Evolutionary conservation across 1,284 basidiomycete species (phyloP), one percentile per base, ranked within the genome.

Genomic region (Rhodotorula sp.): DNA sequence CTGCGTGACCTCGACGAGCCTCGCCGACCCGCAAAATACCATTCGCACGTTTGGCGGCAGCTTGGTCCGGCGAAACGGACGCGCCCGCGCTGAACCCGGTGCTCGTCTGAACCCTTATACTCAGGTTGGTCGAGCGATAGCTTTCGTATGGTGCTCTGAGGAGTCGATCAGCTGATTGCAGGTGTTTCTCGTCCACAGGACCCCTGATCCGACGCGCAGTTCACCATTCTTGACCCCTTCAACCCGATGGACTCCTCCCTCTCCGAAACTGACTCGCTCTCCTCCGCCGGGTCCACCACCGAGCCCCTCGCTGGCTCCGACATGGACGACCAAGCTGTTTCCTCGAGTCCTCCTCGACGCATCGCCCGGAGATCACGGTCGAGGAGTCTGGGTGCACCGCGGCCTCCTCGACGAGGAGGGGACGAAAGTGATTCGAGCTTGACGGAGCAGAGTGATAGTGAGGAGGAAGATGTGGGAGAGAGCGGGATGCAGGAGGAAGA

Each of bases 201-300:
- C n/a, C n/a, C n/a, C n/a, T n/a, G n/a, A n/a, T n/a, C n/a, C n/a
- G n/a, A n/a, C n/a, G n/a, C n/a, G n/a, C 11, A 13, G 11, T 19
- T 53, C 46, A 29, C 44, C 47, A 17, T 13, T 32, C 36, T 13
- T 8, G 13, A 51, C 22, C 34, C 39, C 47, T 27, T n/a, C 56
- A 17, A 36, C 39, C 44, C 10, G 13, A 60, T 52, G 59, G 68
- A 70, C 46, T 70, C 71, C 5, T 68, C 68, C 29, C 62, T 70
- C n/a, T 66, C 65, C 15, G 71, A 73, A 60, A 57, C 68, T 39
- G 72, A 74, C 59, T 72, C 71, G 22, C 71, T 74, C 39, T 72
- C 70, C 29, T 74, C 73, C 1, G 59, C 66, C 48, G 73, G 73
- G 29, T 70, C 73, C 3, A 68, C 70, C 2, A 74, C 73, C 61